A percentile compares a stretch with the other conserved stretches of the same genome.
Evolutionary conservation across 805 yeast genomes (phyloP).

Genomic region (Cyberlindnera saturnus): DNA sequence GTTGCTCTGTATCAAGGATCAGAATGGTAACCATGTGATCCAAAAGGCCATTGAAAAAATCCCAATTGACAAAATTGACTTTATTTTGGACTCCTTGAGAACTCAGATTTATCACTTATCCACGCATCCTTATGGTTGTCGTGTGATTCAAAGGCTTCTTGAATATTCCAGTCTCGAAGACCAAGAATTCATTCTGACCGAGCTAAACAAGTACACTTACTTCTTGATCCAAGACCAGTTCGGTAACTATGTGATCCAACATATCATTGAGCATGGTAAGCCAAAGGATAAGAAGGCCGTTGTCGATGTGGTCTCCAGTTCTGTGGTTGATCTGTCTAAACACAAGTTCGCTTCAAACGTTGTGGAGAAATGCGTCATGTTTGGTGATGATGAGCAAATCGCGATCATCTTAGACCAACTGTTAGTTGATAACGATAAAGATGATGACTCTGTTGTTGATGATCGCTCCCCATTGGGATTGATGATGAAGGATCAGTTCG

Average conservation of each 20-base stretch:
- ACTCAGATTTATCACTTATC: slow-evolving; percentile 77
- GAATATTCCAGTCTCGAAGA: slow-evolving; percentile 69
- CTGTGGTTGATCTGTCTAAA: slow-evolving; percentile 77
- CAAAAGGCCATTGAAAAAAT: slow-evolving; percentile 90
- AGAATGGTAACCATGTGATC: slow-evolving; percentile 96
- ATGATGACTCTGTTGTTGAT: slow-evolving; percentile 37
- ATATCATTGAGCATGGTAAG: slow-evolving; percentile 82
- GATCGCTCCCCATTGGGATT: slow-evolving; percentile 70
- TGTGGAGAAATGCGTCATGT: slow-evolving; percentile 85
- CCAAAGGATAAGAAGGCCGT: slow-evolving; percentile 54
- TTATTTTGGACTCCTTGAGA: slow-evolving; percentile 65
- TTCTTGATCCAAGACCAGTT: slow-evolving; percentile 90
- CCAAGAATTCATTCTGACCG: slow-evolving; percentile 60
- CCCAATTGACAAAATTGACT: slow-evolving; percentile 63
- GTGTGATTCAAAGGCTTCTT: slow-evolving; percentile 88
- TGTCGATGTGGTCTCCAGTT: slow-evolving; percentile 59
- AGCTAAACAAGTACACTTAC: slow-evolving; percentile 65
- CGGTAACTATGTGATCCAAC: slow-evolving; percentile 97
- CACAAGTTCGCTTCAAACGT: slow-evolving; percentile 98
- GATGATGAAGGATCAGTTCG: slow-evolving; percentile 98
- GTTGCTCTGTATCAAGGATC: slow-evolving; percentile 77
- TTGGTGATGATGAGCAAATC: slow-evolving; percentile 62
- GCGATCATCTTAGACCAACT: slow-evolving; percentile 60
- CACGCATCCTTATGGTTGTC: slow-evolving; percentile 95
- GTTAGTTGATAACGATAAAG: slow-evolving; percentile 40